Evolutionary conservation across 257 asterid genomes (phyloP).

Genomic region (Fraxinus americana): DNA sequence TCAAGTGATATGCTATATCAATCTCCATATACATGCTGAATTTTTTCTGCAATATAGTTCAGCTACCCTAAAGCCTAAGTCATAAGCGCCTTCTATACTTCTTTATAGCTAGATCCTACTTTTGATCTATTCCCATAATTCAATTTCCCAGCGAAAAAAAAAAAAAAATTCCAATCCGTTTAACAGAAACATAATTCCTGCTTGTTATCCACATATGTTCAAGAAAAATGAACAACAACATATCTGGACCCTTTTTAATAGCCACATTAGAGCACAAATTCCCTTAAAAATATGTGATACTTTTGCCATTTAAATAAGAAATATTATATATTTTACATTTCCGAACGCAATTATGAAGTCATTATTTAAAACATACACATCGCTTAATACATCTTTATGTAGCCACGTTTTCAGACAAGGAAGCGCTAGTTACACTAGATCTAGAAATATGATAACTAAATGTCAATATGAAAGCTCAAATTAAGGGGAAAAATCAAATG

Average conservation of each 20-base stretch:
- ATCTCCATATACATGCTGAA: slow-evolving; percentile 11
- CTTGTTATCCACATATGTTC: background rate
- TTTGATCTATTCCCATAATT: background rate
- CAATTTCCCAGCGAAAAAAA: background rate
- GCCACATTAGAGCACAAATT: background rate
- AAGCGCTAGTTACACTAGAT: slow-evolving; percentile 21
- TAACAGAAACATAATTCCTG: slow-evolving; percentile 1
- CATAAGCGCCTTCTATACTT: background rate
- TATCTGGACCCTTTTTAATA: background rate
- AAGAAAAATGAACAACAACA: background rate
- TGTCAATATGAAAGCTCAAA: background rate
- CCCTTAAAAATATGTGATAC: background rate
- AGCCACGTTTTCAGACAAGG: background rate
- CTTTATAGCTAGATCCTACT: background rate
- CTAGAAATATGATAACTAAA: slow-evolving; percentile 8
- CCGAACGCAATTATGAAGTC: background rate
- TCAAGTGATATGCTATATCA: background rate
- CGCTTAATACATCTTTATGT: background rate
- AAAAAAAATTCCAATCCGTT: background rate
- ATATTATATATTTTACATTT: background rate
- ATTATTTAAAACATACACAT: background rate
- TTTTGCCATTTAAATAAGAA: background rate
- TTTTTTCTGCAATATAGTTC: background rate
- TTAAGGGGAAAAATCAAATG: background rate
- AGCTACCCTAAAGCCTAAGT: slow-evolving; percentile 3